Conservation (phyloP, 768 basidiomycete genomes). For the Auricularia auricula-judae region DNA sequence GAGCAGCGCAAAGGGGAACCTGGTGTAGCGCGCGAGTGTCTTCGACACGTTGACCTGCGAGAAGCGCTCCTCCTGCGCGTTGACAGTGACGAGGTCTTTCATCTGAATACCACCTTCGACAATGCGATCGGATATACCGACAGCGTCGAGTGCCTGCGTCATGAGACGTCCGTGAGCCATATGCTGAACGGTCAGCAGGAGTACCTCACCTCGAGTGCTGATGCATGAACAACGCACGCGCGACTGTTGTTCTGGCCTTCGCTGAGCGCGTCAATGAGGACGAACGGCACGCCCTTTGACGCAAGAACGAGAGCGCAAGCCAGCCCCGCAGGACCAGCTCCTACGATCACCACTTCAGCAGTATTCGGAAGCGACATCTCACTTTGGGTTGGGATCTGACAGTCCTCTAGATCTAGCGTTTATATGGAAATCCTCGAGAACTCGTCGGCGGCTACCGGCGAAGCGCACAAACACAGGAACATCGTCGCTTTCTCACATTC, state of each 20-base stretch:
- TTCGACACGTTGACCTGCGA: slow-evolving; percentile 20
- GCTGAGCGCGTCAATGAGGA: slow-evolving; percentile 29
- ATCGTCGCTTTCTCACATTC: no score
- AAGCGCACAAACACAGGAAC: no score
- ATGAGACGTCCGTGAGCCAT: slow-evolving; percentile 15
- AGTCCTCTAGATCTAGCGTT: no score
- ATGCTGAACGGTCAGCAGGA: neutral
- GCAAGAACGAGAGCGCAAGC: slow-evolving; percentile 34
- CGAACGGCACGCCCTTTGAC: slow-evolving; percentile 32
- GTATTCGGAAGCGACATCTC: neutral
- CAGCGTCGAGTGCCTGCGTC: slow-evolving; percentile 31
- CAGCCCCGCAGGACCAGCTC: slow-evolving; percentile 42
- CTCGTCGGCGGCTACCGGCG: no score
- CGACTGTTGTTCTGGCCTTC: slow-evolving; percentile 30
- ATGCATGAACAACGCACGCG: slow-evolving; percentile 37
- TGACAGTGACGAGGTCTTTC: neutral
- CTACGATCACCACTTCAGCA: slow-evolving; percentile 31
- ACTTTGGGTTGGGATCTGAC: no score
- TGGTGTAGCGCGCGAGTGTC: slow-evolving; percentile 28
- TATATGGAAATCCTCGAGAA: no score
- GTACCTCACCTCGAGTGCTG: slow-evolving; percentile 36
- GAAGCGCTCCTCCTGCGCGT: slow-evolving; percentile 13
- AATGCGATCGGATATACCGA: slow-evolving; percentile 31
- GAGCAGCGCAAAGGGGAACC: slow-evolving; percentile 31
- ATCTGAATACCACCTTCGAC: slow-evolving; percentile 21